phyloP scores from a whole-genome alignment of 2,329 filamentous ascomycete genomes.

The Penicillium sp. region DNA sequence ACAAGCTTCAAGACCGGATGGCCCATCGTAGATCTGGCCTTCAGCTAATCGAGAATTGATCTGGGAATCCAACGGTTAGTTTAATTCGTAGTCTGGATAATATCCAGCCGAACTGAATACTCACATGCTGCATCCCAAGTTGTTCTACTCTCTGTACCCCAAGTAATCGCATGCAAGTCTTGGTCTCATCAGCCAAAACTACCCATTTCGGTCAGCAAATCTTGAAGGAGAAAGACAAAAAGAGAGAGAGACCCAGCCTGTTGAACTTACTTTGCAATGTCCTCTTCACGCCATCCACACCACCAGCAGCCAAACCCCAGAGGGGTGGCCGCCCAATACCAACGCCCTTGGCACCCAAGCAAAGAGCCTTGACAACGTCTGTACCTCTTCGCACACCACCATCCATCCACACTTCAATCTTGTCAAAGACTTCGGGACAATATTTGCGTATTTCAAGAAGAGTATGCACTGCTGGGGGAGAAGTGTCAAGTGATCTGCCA shows the following conservation, averaged over 20 bases:
- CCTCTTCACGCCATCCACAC: slow-evolving; percentile 65
- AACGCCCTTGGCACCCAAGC: slow-evolving; percentile 80
- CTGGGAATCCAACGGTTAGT: slow-evolving; percentile 47
- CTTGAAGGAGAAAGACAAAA: too few relatives aligned
- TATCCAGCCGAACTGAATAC: not conserved
- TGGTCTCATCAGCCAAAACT: slow-evolving; percentile 29
- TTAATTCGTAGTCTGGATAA: not conserved
- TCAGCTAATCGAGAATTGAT: slow-evolving; percentile 82
- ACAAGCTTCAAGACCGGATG: slow-evolving; percentile 63
- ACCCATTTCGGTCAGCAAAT: slow-evolving; percentile 5
- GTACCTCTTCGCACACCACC: slow-evolving; percentile 82
- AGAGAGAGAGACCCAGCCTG: too few relatives aligned
- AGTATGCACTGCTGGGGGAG: slow-evolving; percentile 64
- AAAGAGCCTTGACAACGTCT: slow-evolving; percentile 84
- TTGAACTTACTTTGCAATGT: slow-evolving; percentile 57
- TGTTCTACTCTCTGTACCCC: slow-evolving; percentile 27
- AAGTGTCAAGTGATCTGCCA: slow-evolving; percentile 81
- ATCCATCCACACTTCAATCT: slow-evolving; percentile 80
- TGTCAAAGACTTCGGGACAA: slow-evolving; percentile 68
- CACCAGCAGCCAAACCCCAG: slow-evolving; percentile 71
- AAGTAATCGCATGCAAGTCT: slow-evolving; percentile 30
- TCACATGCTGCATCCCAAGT: slow-evolving; percentile 27
- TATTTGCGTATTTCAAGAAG: slow-evolving; percentile 74
- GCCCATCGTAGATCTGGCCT: slow-evolving; percentile 84
- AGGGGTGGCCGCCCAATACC: slow-evolving; percentile 74